phyloP scores from a whole-genome alignment of 495 filamentous ascomycete species.

The Alectoria sarmentosa region DNA sequence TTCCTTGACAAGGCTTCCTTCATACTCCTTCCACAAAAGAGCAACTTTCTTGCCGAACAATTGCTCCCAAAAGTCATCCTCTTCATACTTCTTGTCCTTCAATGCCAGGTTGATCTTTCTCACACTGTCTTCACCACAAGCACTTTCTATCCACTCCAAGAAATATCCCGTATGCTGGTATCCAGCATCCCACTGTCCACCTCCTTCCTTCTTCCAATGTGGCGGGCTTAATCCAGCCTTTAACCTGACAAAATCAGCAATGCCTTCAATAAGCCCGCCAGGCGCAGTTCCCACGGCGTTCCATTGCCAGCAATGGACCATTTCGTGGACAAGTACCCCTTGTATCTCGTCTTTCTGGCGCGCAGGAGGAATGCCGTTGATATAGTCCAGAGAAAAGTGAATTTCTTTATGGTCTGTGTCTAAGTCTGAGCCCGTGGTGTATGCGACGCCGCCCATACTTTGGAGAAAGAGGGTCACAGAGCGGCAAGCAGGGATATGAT shows the following conservation, averaged over 20 bases:
- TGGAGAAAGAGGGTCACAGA: slow-evolving; percentile 86
- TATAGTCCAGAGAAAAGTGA: slow-evolving; percentile 75
- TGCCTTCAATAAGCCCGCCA: slow-evolving; percentile 79
- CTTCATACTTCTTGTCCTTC: slow-evolving; percentile 42
- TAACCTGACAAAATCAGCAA: slow-evolving; percentile 90
- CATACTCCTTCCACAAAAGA: slow-evolving; percentile 72
- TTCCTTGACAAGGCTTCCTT: slow-evolving; percentile 19
- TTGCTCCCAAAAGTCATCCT: slow-evolving; percentile 61
- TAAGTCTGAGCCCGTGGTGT: slow-evolving; percentile 76
- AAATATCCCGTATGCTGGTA: slow-evolving; percentile 94
- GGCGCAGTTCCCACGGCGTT: slow-evolving; percentile 57
- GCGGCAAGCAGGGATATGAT: slow-evolving; percentile 49
- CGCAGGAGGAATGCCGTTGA: slow-evolving; percentile 39
- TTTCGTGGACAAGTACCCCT: slow-evolving; percentile 84
- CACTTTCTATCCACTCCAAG: slow-evolving; percentile 47
- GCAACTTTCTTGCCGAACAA: slow-evolving; percentile 58
- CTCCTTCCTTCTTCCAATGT: slow-evolving; percentile 65
- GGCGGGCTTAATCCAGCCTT: slow-evolving; percentile 65
- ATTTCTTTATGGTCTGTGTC: slow-evolving; percentile 94
- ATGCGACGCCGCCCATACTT: slow-evolving; percentile 74
- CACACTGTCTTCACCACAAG: slow-evolving; percentile 25
- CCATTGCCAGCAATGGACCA: slow-evolving; percentile 94
- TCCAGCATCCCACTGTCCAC: slow-evolving; percentile 75
- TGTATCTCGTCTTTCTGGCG: slow-evolving; percentile 53
- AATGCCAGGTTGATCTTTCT: slow-evolving; percentile 27